Percentiles rank a stretch among this genome's conserved stretches.
These are phyloP conservation scores for Podosphaera aphanis DNA, from an alignment of 2,329 filamentous ascomycete species.

Conservation along the genomic window DNA sequence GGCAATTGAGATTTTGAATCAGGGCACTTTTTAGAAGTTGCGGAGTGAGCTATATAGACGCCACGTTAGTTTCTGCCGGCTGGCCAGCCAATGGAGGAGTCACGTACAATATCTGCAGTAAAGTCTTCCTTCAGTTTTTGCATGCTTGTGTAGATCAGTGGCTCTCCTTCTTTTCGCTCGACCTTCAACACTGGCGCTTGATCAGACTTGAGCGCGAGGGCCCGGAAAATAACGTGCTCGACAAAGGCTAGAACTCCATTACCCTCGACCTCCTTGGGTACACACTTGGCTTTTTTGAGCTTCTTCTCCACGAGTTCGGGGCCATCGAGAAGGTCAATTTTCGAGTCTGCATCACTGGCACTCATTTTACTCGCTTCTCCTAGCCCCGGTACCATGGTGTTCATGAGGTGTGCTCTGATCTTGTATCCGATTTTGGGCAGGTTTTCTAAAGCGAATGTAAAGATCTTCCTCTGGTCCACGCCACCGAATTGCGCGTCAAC, in stretches of 20 bases:
- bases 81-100: neutral
- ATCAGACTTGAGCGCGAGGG: slow-evolving; percentile 32
- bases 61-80: neutral
- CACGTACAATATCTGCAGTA: slow-evolving; percentile 44
- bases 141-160: slow-evolving; percentile 59
- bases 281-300: slow-evolving; percentile 61
- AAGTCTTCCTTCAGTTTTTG: slow-evolving; percentile 61
- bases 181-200: slow-evolving; percentile 42
- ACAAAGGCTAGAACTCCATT: slow-evolving; percentile 77
- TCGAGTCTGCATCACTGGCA: slow-evolving; percentile 51
- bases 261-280: slow-evolving; percentile 52
- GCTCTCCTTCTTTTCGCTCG: slow-evolving; percentile 40
- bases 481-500: slow-evolving; percentile 79
- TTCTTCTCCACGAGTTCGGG: slow-evolving; percentile 58
- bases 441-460: slow-evolving; percentile 63
- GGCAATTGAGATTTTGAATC: slow-evolving; percentile 43
- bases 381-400: slow-evolving; percentile 75
- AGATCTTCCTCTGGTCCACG: slow-evolving; percentile 73
- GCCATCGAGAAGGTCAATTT: slow-evolving; percentile 78
- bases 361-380: slow-evolving; percentile 67
- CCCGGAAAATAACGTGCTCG: slow-evolving; percentile 67
- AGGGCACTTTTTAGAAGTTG: slow-evolving; percentile 76
- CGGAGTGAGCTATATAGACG: slow-evolving; percentile 39
- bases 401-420: slow-evolving; percentile 47
- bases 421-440: slow-evolving; percentile 70